Evolutionary conservation across 2,329 filamentous ascomycete genomes (phyloP), one percentile per base, ranked within the genome.

Genomic region (Epichloe amarillans): DNA sequence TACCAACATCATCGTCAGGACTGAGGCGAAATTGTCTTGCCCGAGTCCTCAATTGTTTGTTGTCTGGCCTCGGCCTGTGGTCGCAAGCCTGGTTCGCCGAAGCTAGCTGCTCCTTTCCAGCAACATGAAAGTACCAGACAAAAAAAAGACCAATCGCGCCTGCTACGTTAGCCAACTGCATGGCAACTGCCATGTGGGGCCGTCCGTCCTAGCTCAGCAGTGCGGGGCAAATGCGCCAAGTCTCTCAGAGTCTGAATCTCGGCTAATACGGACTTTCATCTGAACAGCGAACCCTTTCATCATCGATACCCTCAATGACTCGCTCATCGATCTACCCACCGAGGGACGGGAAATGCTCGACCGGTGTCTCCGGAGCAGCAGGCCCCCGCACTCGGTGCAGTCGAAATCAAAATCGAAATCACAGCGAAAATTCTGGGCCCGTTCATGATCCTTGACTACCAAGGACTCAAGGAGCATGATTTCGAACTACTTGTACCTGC

Each of bases 241-340:
- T 43, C 44, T 37, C 44, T 40, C 26, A 21, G 46, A 36, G 47
- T 11, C 47, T 58, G 38, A 58, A 26, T 21, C 2, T 11, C 5
- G 3, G 41, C 50, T 49, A 47, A 51, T 17, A 15, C 44, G 30
- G 33, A 35, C 6, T 12, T 21, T 15, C 26, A 17, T 17, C 23
- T 3, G 30, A 5, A 1, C 37, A 69, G 66, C 66, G 1, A 69
- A 64, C 26, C 66, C 66, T 2, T 69, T 69, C 52, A 69, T 69
- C 55, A 68, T 69, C 52, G 66, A 69, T 21, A 69, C 65, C 0
- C 61, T 69, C 30, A 69, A 69, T 51, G 59, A 66, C 47, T 68
- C 65, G 4, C 58, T 69, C 10, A 35, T 66, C n/a, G 54, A 68
- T 37, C 58, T 69, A 5, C 67, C 67, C 19, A 56, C 64, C 21